Conservation (phyloP, 305 asterid species). For the Plantago coronopus region DNA sequence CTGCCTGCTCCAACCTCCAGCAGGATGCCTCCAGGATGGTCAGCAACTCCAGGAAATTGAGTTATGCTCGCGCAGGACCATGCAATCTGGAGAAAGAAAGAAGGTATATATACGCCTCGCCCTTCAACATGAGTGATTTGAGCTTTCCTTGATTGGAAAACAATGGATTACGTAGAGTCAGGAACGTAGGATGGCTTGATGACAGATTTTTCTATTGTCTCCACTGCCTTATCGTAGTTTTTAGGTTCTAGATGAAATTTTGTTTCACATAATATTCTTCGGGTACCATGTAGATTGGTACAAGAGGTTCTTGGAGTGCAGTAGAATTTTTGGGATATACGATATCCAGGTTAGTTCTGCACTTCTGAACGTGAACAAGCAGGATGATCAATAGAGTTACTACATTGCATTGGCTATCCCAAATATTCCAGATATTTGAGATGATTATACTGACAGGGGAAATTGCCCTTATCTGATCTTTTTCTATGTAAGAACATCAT, state of each 20-base stretch:
- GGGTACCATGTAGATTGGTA: background rate
- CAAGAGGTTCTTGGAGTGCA: background rate
- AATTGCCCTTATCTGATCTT: too few species aligned
- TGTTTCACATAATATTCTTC: background rate
- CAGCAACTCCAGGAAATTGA: conserved; percentile 29
- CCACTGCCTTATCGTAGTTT: background rate
- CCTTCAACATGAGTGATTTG: too few species aligned
- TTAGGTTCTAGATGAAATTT: background rate
- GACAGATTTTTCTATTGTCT: conserved; percentile 1
- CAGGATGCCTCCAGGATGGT: conserved; percentile 36
- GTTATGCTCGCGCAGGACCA: background rate
- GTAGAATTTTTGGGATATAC: background rate
- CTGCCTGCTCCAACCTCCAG: conserved; percentile 47
- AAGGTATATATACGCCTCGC: too few species aligned
- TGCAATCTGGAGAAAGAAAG: too few species aligned
- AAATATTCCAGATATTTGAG: too few species aligned
- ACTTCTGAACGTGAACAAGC: too few species aligned
- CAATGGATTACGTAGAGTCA: too few species aligned
- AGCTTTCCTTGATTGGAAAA: too few species aligned
- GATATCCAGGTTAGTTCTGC: background rate
- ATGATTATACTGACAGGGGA: too few species aligned
- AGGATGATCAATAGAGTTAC: too few species aligned
- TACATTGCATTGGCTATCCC: too few species aligned
- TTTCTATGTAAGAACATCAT: too few species aligned
- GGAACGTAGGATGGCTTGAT: conserved; percentile 22